Evolutionary conservation across 2,329 filamentous ascomycete species (phyloP), one percentile per base, ranked within the genome.

Genomic region (Chaetomiaceae sp.): DNA sequence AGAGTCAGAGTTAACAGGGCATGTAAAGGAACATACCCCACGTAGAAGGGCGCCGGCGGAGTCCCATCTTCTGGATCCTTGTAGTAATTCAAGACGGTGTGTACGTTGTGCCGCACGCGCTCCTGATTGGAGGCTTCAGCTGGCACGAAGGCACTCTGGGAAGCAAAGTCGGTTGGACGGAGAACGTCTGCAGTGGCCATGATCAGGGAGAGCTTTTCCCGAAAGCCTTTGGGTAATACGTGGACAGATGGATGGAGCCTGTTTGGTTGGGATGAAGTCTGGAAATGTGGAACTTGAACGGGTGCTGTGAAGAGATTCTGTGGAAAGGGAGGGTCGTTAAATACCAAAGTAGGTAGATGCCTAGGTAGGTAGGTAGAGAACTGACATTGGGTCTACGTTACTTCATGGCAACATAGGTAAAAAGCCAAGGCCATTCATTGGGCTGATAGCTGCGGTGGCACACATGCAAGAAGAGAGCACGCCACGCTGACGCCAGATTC

Each of bases 1-100:
- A 5, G 30, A 9, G 20, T 23, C n/a, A 4, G 23, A 2, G 12
- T 5, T 4, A 5, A 5, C 30, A 13, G 9, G 5, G 12, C 1
- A 33, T 33, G n/a, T n/a, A n/a, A n/a, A n/a, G n/a, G n/a, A n/a
- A 13, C 41, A 30, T 55, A 58, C 56, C 35, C 56, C 13, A 60
- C 46, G 19, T 61, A 60, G 16, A 52, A 55, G 1, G 60, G 56
- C 3, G 44, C 43, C 5, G 63, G 63, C 14, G 54, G 44, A 5
- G 59, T 58, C 5, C 63, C 63, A 25, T 65, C 62, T 1, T 51
- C 62, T 8, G 57, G 53, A 2, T 60, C 58, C 14, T 58, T 57
- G 53, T 62, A 63, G 54, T 63, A 66, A 51, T 65, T 65, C 37
- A 66, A 39, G 5, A 52, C 53, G 0, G 63, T 66, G 7, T 50